Conservation (phyloP, 306 rosid species). For the Medicago lupulina region DNA sequence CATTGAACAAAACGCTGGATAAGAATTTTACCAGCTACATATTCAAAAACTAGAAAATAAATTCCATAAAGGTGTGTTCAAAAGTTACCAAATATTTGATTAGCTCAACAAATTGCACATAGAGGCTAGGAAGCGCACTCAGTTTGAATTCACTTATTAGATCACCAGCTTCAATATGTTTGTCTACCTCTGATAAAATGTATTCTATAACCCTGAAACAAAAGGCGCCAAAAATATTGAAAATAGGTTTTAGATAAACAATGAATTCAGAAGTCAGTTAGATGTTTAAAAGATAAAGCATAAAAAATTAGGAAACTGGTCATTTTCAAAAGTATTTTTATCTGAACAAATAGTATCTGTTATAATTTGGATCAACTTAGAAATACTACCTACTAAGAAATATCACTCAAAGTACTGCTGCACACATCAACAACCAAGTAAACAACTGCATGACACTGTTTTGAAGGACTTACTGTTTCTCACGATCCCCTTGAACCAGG, state of each 20-base stretch:
- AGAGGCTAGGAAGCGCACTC: constrained; percentile 94
- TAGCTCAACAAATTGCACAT: constrained; percentile 71
- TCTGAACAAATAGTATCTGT: not conserved
- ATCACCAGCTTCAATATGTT: constrained; percentile 49
- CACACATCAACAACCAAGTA: constrained; percentile 23
- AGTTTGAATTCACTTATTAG: constrained; percentile 66
- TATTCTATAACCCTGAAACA: constrained; percentile 69
- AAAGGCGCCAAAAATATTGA: constrained; percentile 29
- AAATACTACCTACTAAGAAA: constrained; percentile 6
- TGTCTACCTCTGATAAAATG: constrained; percentile 76
- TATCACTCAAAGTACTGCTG: constrained; percentile 32
- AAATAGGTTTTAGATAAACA: constrained; percentile 17
- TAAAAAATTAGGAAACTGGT: constrained; percentile 1
- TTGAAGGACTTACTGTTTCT: constrained; percentile 66
- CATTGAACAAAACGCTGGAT: constrained; percentile 38
- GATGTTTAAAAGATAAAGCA: constrained; percentile 5
- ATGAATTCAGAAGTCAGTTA: constrained; percentile 9
- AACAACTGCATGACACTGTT: constrained; percentile 18
- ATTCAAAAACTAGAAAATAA: constrained; percentile 14
- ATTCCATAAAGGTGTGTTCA: not conserved
- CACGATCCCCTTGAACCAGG: constrained; percentile 82
- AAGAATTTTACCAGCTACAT: constrained; percentile 39
- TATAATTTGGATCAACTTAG: constrained; percentile 1
- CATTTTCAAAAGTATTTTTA: constrained; percentile 4
- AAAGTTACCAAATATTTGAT: constrained; percentile 71